phyloP scores from a whole-genome alignment of 2,329 filamentous ascomycete genomes.

The Phoma sp. region DNA sequence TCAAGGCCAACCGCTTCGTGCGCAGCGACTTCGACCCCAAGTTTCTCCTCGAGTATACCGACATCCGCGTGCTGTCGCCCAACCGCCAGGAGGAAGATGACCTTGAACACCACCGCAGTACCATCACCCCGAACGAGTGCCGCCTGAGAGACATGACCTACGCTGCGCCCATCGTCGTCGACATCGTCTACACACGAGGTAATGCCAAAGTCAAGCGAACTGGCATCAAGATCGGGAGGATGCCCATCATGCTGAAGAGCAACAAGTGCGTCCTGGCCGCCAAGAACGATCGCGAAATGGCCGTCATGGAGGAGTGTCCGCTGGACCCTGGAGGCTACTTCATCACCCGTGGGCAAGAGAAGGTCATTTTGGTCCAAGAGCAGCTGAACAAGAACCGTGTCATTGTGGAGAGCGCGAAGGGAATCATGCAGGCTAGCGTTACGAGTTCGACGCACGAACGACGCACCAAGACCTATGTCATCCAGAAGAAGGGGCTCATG shows the following conservation, averaged over 20 bases:
- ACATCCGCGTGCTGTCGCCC: conserved; percentile 85
- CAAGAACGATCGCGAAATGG: conserved; percentile 88
- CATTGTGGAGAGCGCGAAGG: conserved; percentile 96
- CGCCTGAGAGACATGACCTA: conserved; percentile 98
- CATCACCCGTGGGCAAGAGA: conserved; percentile 95
- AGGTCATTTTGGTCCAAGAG: conserved; percentile 97
- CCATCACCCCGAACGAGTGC: conserved; percentile 92
- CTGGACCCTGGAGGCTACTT: conserved; percentile 97
- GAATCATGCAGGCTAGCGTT: conserved; percentile 91
- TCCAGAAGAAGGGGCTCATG: conserved; percentile 91
- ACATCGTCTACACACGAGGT: conserved; percentile 88
- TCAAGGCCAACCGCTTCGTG: conserved; percentile 86
- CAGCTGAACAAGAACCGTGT: conserved; percentile 99
- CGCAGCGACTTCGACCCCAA: conserved; percentile 90
- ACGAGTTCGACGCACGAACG: conserved; percentile 93
- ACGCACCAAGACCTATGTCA: conserved; percentile 96
- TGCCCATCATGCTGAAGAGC: conserved; percentile 97
- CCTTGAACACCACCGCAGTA: conserved; percentile 55
- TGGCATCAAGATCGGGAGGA: conserved; percentile 79
- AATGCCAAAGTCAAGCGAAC: conserved; percentile 76
- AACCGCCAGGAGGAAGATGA: conserved; percentile 79
- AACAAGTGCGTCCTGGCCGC: conserved; percentile 87
- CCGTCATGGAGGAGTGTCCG: conserved; percentile 90
- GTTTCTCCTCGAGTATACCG: conserved; percentile 89
- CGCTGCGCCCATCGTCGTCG: conserved; percentile 89